phyloP scores from a whole-genome alignment of 345 rosid species.

The Tarenaya hassleriana region DNA sequence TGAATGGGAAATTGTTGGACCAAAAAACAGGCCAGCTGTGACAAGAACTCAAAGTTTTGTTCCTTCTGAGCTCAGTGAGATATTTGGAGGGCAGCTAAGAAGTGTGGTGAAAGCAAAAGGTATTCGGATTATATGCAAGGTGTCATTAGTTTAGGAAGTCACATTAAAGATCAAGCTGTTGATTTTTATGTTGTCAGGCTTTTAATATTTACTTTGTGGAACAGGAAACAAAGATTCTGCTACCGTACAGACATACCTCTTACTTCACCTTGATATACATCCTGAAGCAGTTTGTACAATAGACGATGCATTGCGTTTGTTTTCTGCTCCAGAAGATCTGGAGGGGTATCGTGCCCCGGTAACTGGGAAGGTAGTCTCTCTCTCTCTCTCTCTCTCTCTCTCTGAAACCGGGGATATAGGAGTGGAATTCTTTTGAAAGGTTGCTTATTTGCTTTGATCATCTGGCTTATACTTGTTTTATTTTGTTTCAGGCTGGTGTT shows the following conservation, averaged over 20 bases:
- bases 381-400: conserved; percentile 1
- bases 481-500: conserved; percentile 50
- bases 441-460: neutral
- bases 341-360: conserved; percentile 80
- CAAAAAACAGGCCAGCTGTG: conserved; percentile 82
- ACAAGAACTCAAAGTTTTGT: conserved; percentile 77
- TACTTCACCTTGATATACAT: conserved; percentile 84
- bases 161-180: neutral
- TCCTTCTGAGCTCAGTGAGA: conserved; percentile 69
- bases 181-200: conserved; percentile 3
- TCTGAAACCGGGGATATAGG: neutral
- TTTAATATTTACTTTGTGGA: conserved; percentile 13
- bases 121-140: conserved; percentile 11
- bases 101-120: conserved; percentile 85
- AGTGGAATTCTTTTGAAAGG: neutral
- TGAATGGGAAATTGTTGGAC: conserved; percentile 98
- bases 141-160: neutral
- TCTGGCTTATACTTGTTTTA: conserved; percentile 15
- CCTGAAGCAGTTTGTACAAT: conserved; percentile 64
- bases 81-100: conserved; percentile 79
- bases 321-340: conserved; percentile 68
- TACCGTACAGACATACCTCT: conserved; percentile 75
- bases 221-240: conserved; percentile 81
- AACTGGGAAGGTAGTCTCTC: conserved; percentile 64
- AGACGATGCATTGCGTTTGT: conserved; percentile 81